Evolutionary conservation across 306 rosid species (phyloP).

Genomic region (Cyclanthera cordifolia): DNA sequence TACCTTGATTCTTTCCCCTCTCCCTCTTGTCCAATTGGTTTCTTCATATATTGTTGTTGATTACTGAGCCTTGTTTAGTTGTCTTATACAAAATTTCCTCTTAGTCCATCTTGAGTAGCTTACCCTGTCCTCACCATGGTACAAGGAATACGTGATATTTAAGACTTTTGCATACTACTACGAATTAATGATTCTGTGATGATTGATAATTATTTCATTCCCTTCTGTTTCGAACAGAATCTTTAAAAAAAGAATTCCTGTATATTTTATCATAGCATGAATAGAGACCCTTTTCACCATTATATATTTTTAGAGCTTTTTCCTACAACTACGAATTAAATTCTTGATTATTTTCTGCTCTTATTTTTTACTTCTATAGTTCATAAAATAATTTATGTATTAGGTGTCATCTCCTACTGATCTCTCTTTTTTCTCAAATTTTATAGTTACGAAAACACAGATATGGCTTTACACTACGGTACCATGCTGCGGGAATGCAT

Average conservation of each 20-base stretch:
- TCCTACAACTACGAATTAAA: too few relatives aligned
- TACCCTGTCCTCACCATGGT: background rate
- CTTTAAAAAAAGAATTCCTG: background rate
- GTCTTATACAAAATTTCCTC: background rate
- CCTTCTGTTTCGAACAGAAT: background rate
- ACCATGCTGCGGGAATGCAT: conserved; percentile 98
- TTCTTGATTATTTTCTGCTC: background rate
- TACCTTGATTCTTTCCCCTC: background rate
- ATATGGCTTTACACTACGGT: conserved; percentile 95
- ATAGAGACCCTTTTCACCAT: background rate
- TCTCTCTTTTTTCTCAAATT: background rate
- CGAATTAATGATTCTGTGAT: background rate
- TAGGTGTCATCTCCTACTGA: background rate
- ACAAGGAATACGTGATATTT: background rate
- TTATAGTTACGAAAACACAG: conserved; percentile 66
- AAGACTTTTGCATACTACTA: background rate
- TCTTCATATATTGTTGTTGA: background rate
- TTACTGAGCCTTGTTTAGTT: background rate
- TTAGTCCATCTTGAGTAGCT: background rate
- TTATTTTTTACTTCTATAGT: background rate
- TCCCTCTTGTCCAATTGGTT: background rate
- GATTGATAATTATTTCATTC: background rate
- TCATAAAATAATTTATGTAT: background rate
- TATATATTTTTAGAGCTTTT: background rate
- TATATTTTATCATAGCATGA: background rate